Percentiles rank a stretch among this genome's conserved stretches.
These are phyloP conservation scores for Trichoderma aggressivum DNA, from an alignment of 2,329 filamentous ascomycete species.

Conservation along the genomic window DNA sequence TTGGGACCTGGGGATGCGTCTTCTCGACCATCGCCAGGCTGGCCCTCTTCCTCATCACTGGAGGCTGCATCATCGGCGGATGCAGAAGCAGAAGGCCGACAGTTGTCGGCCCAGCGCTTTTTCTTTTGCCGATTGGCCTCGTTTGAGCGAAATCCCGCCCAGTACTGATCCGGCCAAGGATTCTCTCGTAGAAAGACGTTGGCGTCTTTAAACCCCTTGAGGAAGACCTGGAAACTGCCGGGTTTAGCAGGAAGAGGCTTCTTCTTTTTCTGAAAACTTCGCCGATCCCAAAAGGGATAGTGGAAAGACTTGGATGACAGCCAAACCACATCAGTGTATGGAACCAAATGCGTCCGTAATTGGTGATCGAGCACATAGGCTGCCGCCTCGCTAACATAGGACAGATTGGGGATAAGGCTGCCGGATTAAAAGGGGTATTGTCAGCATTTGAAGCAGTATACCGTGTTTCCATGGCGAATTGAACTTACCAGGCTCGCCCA, in stretches of 20 bases:
- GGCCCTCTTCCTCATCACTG: conserved; percentile 60
- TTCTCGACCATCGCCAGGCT: conserved; percentile 35
- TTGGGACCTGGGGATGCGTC: conserved; percentile 37
- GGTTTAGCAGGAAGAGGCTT: conserved; percentile 84
- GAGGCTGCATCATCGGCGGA: conserved; percentile 62
- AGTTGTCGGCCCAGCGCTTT: conserved; percentile 76
- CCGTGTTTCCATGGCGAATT: not conserved
- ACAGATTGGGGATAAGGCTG: conserved; percentile 89
- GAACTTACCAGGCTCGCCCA: conserved; percentile 72
- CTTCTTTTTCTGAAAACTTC: conserved; percentile 82
- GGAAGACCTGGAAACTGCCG: conserved; percentile 94
- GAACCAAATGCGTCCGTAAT: conserved; percentile 85
- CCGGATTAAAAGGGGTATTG: not conserved
- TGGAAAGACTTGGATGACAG: conserved; percentile 96
- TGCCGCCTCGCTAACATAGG: conserved; percentile 95
- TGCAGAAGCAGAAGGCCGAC: conserved; percentile 57
- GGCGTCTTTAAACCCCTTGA: conserved; percentile 95
- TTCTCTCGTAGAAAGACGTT: conserved; percentile 93
- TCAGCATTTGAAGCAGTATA: not conserved
- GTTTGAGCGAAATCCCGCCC: conserved; percentile 64
- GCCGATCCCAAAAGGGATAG: conserved; percentile 95
- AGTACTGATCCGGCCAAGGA: conserved; percentile 91
- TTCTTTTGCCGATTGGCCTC: conserved; percentile 66
- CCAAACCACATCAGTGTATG: conserved; percentile 92
- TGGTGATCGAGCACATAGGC: conserved; percentile 93